These are phyloP conservation scores for Euphorbia lathyris DNA, from an alignment of 345 rosid genomes.

Conservation along the genomic window DNA sequence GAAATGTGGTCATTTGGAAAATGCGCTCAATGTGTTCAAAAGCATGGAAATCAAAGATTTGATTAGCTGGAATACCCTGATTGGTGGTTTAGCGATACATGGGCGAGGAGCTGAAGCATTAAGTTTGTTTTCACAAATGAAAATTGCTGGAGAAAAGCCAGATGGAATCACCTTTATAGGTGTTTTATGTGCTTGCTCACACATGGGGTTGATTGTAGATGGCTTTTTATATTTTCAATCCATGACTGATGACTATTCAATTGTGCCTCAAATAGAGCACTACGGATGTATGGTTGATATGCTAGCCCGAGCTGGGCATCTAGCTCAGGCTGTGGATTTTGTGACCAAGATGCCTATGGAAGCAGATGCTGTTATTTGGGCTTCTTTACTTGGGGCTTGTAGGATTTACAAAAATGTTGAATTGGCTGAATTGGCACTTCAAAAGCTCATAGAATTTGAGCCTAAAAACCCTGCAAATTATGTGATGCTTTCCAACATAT, in stretches of 20 bases:
- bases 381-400: conserved; percentile 70
- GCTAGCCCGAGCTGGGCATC: conserved; percentile 69
- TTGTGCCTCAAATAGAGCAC: conserved; percentile 74
- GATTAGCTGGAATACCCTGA: conserved; percentile 77
- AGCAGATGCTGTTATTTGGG: conserved; percentile 86
- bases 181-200: conserved; percentile 65
- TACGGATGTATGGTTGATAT: conserved; percentile 84
- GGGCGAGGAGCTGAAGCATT: conserved; percentile 69
- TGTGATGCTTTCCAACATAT: conserved; percentile 69
- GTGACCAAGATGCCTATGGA: conserved; percentile 56
- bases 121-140: conserved; percentile 57
- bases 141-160: conserved; percentile 42
- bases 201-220: conserved; percentile 69
- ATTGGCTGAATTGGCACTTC: conserved; percentile 64
- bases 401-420: conserved; percentile 70
- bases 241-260: conserved; percentile 55
- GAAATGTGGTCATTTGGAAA: conserved; percentile 62
- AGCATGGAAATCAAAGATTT: conserved; percentile 58
- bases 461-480: conserved; percentile 74
- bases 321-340: conserved; percentile 68
- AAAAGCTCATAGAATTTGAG: conserved; percentile 54
- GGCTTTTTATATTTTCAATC: conserved; percentile 64
- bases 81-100: conserved; percentile 65
- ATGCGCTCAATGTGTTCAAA: conserved; percentile 54
- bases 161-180: conserved; percentile 76